A percentile compares a stretch with the other conserved stretches of the same genome.
phyloP scores from a whole-genome alignment of 1,139 yeast genomes.

The Lodderomyces theae region DNA sequence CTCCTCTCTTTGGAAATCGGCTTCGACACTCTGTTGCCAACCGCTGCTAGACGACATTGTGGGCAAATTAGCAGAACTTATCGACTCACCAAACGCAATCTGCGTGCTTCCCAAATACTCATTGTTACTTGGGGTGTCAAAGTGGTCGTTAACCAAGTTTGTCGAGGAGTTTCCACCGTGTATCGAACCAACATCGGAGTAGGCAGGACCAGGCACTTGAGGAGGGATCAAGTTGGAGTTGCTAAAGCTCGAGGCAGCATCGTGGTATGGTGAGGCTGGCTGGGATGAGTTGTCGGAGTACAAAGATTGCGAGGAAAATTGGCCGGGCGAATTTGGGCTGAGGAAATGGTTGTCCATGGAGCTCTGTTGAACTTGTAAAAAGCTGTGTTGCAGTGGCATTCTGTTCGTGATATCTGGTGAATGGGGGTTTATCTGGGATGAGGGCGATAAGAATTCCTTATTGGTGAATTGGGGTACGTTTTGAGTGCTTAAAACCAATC shows the following conservation, averaged over 20 bases:
- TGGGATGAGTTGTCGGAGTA: constrained; percentile 39
- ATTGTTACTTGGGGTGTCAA: constrained; percentile 23
- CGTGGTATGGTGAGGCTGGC: constrained; percentile 40
- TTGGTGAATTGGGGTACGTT: constrained; percentile 8
- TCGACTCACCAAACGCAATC: constrained; percentile 41
- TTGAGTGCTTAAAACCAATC: constrained; percentile 10
- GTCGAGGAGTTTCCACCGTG: constrained; percentile 9
- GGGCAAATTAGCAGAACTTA: constrained; percentile 36
- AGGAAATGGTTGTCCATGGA: constrained; percentile 9
- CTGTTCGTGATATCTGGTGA: constrained; percentile 7
- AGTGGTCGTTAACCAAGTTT: constrained; percentile 9
- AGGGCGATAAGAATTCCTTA: constrained; percentile 16
- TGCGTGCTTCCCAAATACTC: constrained; percentile 18
- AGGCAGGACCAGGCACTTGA: constrained; percentile 11
- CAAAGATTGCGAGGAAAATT: constrained; percentile 26
- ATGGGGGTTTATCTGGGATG: constrained; percentile 9
- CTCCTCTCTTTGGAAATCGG: constrained; percentile 5
- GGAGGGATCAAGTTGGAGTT: constrained; percentile 16
- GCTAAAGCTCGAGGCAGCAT: constrained; percentile 37
- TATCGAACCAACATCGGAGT: constrained; percentile 16
- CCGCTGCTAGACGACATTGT: constrained; percentile 10
- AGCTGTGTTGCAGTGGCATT: constrained; percentile 3
- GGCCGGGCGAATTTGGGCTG: constrained; percentile 20
- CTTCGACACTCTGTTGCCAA: not conserved
- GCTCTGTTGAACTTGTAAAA: constrained; percentile 9